phyloP scores from a whole-genome alignment of 2,329 filamentous ascomycete genomes.

The Neofusicoccum sp. region DNA sequence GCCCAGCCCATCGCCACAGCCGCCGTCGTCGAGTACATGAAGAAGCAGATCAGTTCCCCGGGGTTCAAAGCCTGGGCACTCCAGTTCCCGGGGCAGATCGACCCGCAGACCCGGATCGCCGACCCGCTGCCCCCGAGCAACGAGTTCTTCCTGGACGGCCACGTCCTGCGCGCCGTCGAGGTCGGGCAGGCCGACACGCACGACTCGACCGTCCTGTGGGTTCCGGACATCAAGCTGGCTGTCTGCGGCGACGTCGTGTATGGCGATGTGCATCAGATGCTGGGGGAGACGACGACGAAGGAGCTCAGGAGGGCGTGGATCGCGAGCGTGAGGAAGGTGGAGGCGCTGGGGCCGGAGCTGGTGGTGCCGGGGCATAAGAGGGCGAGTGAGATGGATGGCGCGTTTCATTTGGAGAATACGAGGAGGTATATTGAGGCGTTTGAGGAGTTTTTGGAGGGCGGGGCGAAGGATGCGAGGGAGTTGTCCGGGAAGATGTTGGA shows the following conservation, averaged over 20 bases:
- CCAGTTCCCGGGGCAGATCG: not conserved
- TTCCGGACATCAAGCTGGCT: slow-evolving; percentile 36
- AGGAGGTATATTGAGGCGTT: slow-evolving; percentile 30
- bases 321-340: slow-evolving; percentile 31
- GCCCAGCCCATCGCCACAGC: slow-evolving; percentile 26
- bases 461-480: slow-evolving; percentile 19
- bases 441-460: not conserved
- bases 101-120: not conserved
- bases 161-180: slow-evolving; percentile 24
- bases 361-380: slow-evolving; percentile 36
- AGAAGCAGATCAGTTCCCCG: slow-evolving; percentile 21
- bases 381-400: slow-evolving; percentile 27
- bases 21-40: slow-evolving; percentile 24
- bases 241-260: slow-evolving; percentile 43
- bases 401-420: slow-evolving; percentile 27
- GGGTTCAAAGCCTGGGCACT: not conserved
- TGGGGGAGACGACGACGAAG: slow-evolving; percentile 35
- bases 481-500: slow-evolving; percentile 19
- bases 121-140: slow-evolving; percentile 19
- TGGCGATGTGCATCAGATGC: slow-evolving; percentile 36
- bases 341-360: slow-evolving; percentile 29
- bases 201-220: slow-evolving; percentile 36
- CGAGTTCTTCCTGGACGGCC: slow-evolving; percentile 25
- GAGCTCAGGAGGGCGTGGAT: slow-evolving; percentile 36
- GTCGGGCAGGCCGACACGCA: slow-evolving; percentile 25